Evolutionary conservation across 768 basidiomycete species (phyloP), one percentile per base, ranked within the genome.

Genomic region (Neoboletus brunneissimus): DNA sequence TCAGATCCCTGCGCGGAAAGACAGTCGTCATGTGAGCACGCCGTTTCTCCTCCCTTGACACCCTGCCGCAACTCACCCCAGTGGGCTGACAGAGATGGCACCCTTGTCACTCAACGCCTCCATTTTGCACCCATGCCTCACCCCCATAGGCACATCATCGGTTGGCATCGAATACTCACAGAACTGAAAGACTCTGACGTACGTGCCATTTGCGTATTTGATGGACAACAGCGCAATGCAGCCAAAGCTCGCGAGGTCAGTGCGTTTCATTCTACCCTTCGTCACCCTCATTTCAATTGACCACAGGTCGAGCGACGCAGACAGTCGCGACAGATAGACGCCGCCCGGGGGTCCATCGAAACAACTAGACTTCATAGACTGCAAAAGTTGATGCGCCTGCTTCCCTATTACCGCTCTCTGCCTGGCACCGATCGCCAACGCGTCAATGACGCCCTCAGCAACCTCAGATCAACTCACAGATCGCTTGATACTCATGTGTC

Each of bases 21-120:
- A 87, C 75, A 31, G 75, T 94, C 51, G 88, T 87, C 50, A 83
- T 94, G 91, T 92, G 71, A 70, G 82, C 37, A 27, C 5, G 4
- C 29, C 20, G 11, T 38, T 35, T 25, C 40, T 15, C 10, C 4
- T 29, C 20, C 13, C 22, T 4, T 11, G 22, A 42, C 5, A 1
- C 18, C 23, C 15, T 18, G 10, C 23, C n/a, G 3, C 18, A 34
- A 5, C 45, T 55, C 20, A 59, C 29, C 43, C 45, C 2, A 40
- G 47, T 18, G 29, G 12, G 23, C n/a, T 52, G 22, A 51, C 63
- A 93, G 91, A 43, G 91, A 94, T 78, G 91, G 86, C 45, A 94
- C 91, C 8, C 85, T 94, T 54, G 79, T 94, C 65, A 94, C 91
- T 0, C 89, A 91, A 66, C 82, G 91, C 23, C 78, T 92, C 44